Conservation (phyloP, 2,329 filamentous ascomycete species). For the Paecilomyces niveus region DNA sequence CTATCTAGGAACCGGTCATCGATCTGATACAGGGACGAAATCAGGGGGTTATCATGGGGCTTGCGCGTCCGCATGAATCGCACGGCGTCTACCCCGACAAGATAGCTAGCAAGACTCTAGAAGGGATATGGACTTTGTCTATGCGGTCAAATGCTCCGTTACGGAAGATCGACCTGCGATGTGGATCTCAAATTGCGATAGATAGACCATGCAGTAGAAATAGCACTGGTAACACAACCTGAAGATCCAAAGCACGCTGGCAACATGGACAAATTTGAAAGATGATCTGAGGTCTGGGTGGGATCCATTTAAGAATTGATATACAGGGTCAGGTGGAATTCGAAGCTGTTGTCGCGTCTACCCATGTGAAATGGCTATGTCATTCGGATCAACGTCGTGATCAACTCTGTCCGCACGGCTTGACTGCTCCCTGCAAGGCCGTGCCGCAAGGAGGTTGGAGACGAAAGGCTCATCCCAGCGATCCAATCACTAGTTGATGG, state of each 20-base stretch:
- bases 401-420: neutral
- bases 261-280: neutral
- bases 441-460: neutral
- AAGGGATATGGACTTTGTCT: neutral
- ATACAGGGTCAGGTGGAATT: neutral
- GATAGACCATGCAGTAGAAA: neutral
- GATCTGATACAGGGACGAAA: neutral
- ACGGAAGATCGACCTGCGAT: neutral
- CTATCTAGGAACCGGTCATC: no score
- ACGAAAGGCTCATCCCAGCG: neutral
- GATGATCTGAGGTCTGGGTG: neutral
- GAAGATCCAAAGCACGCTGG: no score
- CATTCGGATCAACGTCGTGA: neutral
- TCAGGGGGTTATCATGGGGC: neutral
- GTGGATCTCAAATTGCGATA: neutral
- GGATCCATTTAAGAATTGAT: neutral
- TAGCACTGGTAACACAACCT: neutral
- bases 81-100: neutral
- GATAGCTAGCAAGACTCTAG: neutral
- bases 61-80: neutral
- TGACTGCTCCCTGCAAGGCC: neutral
- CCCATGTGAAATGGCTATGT: neutral
- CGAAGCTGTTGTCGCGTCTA: neutral
- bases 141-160: neutral
- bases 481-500: neutral